A percentile compares a stretch with the other conserved stretches of the same genome.
phyloP scores from a whole-genome alignment of 257 asterid species.

The Cinchona pubescens region DNA sequence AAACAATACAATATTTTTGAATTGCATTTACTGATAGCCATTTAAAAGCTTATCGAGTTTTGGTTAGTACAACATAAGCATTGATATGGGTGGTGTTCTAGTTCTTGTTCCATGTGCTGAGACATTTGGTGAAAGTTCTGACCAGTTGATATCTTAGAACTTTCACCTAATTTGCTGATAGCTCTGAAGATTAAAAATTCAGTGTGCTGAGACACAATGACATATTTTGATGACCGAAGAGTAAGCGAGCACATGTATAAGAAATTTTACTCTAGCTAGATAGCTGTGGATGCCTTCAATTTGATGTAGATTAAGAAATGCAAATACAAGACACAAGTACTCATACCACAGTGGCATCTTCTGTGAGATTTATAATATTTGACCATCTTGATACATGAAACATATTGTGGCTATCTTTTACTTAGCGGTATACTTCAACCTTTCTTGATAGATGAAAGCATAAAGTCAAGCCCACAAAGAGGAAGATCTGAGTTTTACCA shows the following conservation, averaged over 20 bases:
- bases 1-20: neutral
- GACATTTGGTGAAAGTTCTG: no score
- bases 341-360: neutral
- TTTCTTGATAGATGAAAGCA: no score
- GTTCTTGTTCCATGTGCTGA: no score
- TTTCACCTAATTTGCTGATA: neutral
- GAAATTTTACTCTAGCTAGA: neutral
- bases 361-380: neutral
- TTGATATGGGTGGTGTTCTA: neutral
- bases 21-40: no score
- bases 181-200: neutral
- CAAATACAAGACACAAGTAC: neutral
- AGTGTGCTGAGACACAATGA: neutral
- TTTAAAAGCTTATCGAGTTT: neutral
- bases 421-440: no score
- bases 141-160: neutral
- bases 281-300: neutral
- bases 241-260: neutral
- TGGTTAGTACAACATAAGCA: neutral
- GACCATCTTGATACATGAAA: neutral
- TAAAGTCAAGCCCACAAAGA: no score
- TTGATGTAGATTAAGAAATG: neutral
- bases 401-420: no score
- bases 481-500: no score
- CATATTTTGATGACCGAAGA: neutral